A percentile compares a stretch with the other conserved stretches of the same genome.
Evolutionary conservation across 106 monocot species (phyloP).

Genomic region (Gastrodia elata): DNA sequence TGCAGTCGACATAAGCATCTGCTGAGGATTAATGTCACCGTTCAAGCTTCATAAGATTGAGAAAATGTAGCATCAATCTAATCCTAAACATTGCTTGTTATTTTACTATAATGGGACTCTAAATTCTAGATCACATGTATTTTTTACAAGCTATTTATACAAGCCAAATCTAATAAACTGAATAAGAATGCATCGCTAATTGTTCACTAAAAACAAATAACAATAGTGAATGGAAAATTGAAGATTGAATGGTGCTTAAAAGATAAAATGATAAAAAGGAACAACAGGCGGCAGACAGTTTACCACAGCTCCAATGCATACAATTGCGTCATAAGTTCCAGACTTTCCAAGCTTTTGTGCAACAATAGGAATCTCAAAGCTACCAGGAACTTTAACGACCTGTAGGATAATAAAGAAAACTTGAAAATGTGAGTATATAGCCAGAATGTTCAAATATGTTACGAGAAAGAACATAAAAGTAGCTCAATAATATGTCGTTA

Average conservation of each 20-base stretch:
- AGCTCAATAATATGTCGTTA: neutral
- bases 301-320: conserved; percentile 99
- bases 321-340: conserved; percentile 66
- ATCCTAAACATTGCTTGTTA: neutral
- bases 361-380: conserved; percentile 96
- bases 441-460: neutral
- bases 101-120: neutral
- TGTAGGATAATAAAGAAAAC: conserved; percentile 9
- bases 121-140: too few relatives aligned
- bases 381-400: conserved; percentile 93
- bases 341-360: conserved; percentile 85
- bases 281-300: neutral
- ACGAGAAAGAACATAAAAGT: neutral
- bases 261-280: neutral
- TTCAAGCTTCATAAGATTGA: neutral
- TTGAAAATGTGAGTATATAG: neutral
- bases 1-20: neutral
- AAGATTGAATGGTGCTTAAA: neutral
- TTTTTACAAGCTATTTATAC: neutral
- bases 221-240: neutral
- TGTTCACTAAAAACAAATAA: neutral
- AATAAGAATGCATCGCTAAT: neutral
- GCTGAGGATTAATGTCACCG: neutral
- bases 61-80: neutral
- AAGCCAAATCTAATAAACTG: neutral